These are phyloP conservation scores for Ascocoryne sarcoides DNA, from an alignment of 2,329 filamentous ascomycete genomes.

Conservation along the genomic window DNA sequence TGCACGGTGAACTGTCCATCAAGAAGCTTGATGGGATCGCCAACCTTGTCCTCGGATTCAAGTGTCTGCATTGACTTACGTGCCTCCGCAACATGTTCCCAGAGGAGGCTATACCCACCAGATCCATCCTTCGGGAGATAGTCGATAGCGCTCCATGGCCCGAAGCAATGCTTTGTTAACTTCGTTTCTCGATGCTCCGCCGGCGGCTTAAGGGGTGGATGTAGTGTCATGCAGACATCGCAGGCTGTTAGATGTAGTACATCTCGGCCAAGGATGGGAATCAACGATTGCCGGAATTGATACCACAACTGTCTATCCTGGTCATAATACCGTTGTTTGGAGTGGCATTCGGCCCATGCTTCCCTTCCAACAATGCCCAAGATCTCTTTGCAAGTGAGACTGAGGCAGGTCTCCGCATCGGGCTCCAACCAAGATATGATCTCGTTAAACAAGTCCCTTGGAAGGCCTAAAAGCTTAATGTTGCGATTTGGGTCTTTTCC, in stretches of 20 bases:
- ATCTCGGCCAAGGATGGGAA: constrained; percentile 1
- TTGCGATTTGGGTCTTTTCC: too few relatives aligned
- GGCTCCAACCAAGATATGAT: too few relatives aligned
- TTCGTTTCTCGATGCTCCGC: constrained; percentile 3
- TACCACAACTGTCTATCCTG: too few relatives aligned
- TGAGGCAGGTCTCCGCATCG: constrained; percentile 4
- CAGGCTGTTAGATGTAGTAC: background rate
- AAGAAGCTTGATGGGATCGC: constrained; percentile 2
- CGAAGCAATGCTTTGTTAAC: constrained; percentile 3
- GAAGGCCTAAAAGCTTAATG: too few relatives aligned
- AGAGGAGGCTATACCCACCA: constrained; percentile 3
- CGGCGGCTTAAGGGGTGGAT: constrained; percentile 4
- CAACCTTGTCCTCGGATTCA: background rate
- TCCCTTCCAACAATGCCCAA: constrained; percentile 3
- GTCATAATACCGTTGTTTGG: constrained; percentile 1
- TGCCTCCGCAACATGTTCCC: constrained; percentile 1
- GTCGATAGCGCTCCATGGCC: constrained; percentile 2
- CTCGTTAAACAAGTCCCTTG: too few relatives aligned
- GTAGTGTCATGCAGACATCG: background rate
- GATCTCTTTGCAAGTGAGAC: constrained; percentile 6
- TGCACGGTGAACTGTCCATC: constrained; percentile 1
- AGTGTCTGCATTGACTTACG: background rate
- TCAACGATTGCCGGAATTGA: background rate
- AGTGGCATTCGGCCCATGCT: constrained; percentile 3
- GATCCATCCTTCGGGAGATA: too few relatives aligned